These are phyloP conservation scores for Vanrija sp. DNA, from an alignment of 1,284 basidiomycete species.

Conservation along the genomic window DNA sequence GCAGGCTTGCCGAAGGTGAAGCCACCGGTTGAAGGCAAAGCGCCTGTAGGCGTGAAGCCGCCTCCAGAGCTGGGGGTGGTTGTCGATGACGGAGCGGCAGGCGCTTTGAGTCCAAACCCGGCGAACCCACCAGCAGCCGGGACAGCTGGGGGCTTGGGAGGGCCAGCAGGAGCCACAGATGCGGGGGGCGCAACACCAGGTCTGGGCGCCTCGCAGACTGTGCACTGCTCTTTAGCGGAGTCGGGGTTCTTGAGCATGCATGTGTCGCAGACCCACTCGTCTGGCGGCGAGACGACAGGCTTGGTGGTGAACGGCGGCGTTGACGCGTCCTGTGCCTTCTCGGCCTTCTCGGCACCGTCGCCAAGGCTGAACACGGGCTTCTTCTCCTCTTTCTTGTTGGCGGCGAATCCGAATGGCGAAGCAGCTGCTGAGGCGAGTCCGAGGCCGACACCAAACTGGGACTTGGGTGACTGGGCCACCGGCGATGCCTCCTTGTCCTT, in stretches of 20 bases:
- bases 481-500: not conserved
- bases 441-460: slow-evolving; percentile 5
- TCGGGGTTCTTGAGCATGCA: slow-evolving; percentile 54
- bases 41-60: not conserved
- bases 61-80: not conserved
- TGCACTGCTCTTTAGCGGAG: slow-evolving; percentile 52
- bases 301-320: not conserved
- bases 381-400: slow-evolving; percentile 5
- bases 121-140: not conserved
- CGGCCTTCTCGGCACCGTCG: slow-evolving; percentile 1
- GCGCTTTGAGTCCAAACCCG: not conserved
- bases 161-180: not conserved
- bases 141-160: slow-evolving; percentile 4
- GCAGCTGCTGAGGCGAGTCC: slow-evolving; percentile 25
- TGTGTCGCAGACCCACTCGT: slow-evolving; percentile 52
- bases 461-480: not conserved
- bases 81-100: not conserved
- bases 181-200: slow-evolving; percentile 17
- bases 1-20: not conserved
- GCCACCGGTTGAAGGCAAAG: not conserved
- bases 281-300: slow-evolving; percentile 2
- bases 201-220: slow-evolving; percentile 53
- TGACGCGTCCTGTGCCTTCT: not conserved
- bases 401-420: not conserved
- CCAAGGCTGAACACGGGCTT: slow-evolving; percentile 12